phyloP scores from a whole-genome alignment of 257 asterid species.

The Plantago ovata region DNA sequence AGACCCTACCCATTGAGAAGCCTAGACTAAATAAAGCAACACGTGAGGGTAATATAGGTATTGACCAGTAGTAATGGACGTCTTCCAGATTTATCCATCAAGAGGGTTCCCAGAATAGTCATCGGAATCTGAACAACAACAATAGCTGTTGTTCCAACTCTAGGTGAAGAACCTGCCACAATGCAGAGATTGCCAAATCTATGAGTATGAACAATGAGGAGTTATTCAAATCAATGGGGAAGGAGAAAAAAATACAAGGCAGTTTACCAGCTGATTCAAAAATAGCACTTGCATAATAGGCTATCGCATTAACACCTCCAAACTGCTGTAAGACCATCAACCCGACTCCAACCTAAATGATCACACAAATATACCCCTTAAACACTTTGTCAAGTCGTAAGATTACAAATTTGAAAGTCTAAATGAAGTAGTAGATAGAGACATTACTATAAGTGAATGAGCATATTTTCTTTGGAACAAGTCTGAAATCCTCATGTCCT shows the following conservation, averaged over 20 bases:
- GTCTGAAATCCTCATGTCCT: constrained; percentile 52
- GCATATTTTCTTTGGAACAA: constrained; percentile 79
- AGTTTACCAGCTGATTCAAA: constrained; percentile 72
- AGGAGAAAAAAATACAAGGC: constrained; percentile 2
- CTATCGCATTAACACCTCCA: constrained; percentile 86
- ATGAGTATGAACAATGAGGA: not conserved
- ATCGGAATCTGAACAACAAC: constrained; percentile 82
- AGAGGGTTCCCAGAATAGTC: constrained; percentile 61
- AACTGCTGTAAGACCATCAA: constrained; percentile 86
- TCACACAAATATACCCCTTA: not conserved
- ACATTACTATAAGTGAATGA: constrained; percentile 59
- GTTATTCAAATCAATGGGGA: not conserved
- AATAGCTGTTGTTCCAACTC: constrained; percentile 77
- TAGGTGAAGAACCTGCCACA: constrained; percentile 59
- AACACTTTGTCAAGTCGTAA: constrained; percentile 3
- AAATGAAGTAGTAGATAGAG: constrained; percentile 5
- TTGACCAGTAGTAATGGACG: constrained; percentile 68
- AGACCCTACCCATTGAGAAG: no score
- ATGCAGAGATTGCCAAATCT: constrained; percentile 17
- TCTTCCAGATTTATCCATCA: constrained; percentile 87
- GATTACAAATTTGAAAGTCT: not conserved
- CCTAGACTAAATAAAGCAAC: not conserved
- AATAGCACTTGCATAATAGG: constrained; percentile 82
- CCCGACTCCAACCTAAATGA: constrained; percentile 80
- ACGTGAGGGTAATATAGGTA: not conserved